Base-by-base conservation (phyloP, 2,329 filamentous ascomycete species). In the Exophiala viscosa region DNA sequence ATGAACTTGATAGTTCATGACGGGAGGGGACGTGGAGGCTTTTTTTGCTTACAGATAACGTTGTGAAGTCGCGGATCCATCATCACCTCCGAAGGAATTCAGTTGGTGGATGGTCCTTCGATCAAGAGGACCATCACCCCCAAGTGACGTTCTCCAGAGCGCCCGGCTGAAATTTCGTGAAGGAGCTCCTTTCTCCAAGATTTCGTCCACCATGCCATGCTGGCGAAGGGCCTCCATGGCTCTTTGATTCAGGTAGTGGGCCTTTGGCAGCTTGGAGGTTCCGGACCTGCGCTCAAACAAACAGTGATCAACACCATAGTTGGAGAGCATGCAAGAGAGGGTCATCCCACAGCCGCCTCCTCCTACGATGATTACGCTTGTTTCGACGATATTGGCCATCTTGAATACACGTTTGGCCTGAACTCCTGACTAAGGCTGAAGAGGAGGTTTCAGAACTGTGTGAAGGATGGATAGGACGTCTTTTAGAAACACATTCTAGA, bases 231-330 rank as follows among this genome's bases (percentile, higher is more conserved):
- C 55, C 48, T 58, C 55, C 23, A 48, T 52, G n/a, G 45, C 52
- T 3, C 67, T 60, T 43, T 66, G 62, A 33, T 69, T 68, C 50
- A 69, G 52, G 9, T 63, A 63, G 36, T 57, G 54, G 4, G 68
- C 66, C 55, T 67, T 67, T 8, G 66, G 67, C 31, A 65, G 62
- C 31, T 67, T 67, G 1, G 67, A 66, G 1, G 66, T 69, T 3
- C 50, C 50, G 2, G 57, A 45, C 33, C 69, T 62, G 5, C 63
- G 60, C 49, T 70, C 67, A 43, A 66, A 64, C 5, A 69, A 48
- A 10, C 64, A 32, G 49, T 66, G 57, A 1, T 52, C 46, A 28
- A 70, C 60, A 6, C 58, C 52, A 10, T 62, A 58, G 2, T 62
- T 45, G 2, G 66, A 66, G 4, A 69, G 60, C 0, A 68, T 48